Percentiles rank a stretch among this genome's conserved stretches.
These are phyloP conservation scores for Melocanna baccifera DNA, from an alignment of 176 grass and related monocot species.

Conservation along the genomic window DNA sequence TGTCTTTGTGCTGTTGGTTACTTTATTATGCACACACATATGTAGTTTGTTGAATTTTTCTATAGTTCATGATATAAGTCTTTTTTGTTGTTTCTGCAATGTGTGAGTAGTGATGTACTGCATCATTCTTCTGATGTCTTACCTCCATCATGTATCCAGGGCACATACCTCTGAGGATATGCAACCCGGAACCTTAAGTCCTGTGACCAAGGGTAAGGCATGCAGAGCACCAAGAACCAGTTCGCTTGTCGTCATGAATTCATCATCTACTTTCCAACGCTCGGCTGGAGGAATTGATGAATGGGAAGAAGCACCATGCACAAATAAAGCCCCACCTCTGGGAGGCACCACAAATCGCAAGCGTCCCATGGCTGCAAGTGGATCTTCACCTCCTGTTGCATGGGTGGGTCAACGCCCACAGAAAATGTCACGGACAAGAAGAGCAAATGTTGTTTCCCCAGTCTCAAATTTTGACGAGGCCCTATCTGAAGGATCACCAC, in stretches of 20 bases:
- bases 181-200: constrained; percentile 48
- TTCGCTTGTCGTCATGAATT: constrained; percentile 51
- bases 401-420: constrained; percentile 68
- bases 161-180: constrained; percentile 52
- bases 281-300: constrained; percentile 51
- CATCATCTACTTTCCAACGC: constrained; percentile 52
- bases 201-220: constrained; percentile 65
- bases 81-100: neutral
- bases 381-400: constrained; percentile 59
- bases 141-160: constrained; percentile 22
- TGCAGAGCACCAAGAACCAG: constrained; percentile 55
- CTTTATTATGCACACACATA: neutral
- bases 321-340: constrained; percentile 57
- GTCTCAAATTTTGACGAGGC: constrained; percentile 72
- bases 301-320: constrained; percentile 47
- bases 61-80: neutral
- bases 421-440: constrained; percentile 68
- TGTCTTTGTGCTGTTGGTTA: neutral
- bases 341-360: constrained; percentile 51
- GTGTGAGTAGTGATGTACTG: neutral
- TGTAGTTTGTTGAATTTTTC: neutral
- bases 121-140: constrained; percentile 21
- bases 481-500: constrained; percentile 48
- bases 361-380: constrained; percentile 44
- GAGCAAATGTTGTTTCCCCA: constrained; percentile 72